phyloP scores from a whole-genome alignment of 345 rosid genomes.

The Salix exigua region DNA sequence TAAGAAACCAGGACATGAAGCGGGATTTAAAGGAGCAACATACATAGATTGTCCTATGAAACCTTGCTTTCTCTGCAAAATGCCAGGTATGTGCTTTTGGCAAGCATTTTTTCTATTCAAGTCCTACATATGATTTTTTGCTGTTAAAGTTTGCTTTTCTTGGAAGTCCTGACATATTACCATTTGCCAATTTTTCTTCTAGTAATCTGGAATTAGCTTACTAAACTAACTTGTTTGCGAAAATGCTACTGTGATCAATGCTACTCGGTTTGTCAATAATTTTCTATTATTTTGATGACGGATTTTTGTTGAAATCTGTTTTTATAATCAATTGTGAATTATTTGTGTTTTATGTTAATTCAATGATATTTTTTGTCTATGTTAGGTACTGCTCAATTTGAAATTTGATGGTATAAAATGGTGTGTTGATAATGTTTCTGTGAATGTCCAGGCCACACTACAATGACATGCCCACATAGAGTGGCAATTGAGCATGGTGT shows the following conservation, averaged over 20 bases:
- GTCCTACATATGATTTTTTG: background rate
- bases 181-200: background rate
- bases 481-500: constrained; percentile 63
- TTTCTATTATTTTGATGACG: background rate
- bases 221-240: background rate
- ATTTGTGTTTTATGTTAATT: background rate
- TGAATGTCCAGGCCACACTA: constrained; percentile 65
- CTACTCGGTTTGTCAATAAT: background rate
- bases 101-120: background rate
- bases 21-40: constrained; percentile 91
- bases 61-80: constrained; percentile 93
- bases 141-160: background rate
- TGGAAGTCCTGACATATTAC: background rate
- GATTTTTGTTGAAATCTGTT: background rate
- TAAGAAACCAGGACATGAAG: constrained; percentile 85
- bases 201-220: background rate
- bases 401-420: background rate
- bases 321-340: background rate
- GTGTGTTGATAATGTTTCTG: background rate
- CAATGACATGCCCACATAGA: constrained; percentile 79
- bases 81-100: constrained; percentile 60
- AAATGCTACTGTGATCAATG: background rate
- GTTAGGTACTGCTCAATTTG: background rate
- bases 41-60: constrained; percentile 96
- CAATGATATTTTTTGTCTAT: background rate